Evolutionary conservation across 1,139 yeast genomes (phyloP), one percentile per base, ranked within the genome.

Genomic region (Candida frijolesensis): DNA sequence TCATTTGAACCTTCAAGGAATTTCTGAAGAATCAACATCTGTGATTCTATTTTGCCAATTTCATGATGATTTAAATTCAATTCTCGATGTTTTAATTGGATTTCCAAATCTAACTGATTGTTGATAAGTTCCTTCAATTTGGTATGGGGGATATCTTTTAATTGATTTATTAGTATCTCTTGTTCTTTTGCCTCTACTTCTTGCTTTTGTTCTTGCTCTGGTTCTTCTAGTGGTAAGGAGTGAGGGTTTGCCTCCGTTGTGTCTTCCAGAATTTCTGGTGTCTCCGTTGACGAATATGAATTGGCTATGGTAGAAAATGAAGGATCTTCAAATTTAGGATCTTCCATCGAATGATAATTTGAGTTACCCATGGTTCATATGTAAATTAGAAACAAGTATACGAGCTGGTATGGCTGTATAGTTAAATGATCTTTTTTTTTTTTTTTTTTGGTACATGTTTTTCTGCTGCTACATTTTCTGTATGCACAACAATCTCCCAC

Each of bases 11-110:
- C 68, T 56, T 82, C 83, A 62, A 84, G 80, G 61, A 83, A 72
- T 52, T 78, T 78, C 47, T 83, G 68, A 55, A 85, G 63, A 1
- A 82, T 72, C 10, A 79, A 68, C 75, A 84, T 69, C 56, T 83
- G 85, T 1, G 85, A 76, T 60, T 85, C 87, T 29, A 86, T 83
- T 58, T 83, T 83, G 30, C 83, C 80, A 10, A 85, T 77, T 60
- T 87, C 92, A 52, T 78, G 79, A 53, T 84, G 83, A 4, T 87
- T 77, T 42, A 78, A 65, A 25, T 76, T 71, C 46, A 84, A 70
- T 63, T 88, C 92, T 51, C 84, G 79, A 64, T 87, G 91, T 56
- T 85, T 87, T 54, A 87, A 71, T 45, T 88, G 66, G 14, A 87
- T 84, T 63, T 88, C 95, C 50, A 87, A 66, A 63, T 87, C 89